These are phyloP conservation scores for Trifolium dubium DNA, from an alignment of 306 rosid species.

Conservation along the genomic window DNA sequence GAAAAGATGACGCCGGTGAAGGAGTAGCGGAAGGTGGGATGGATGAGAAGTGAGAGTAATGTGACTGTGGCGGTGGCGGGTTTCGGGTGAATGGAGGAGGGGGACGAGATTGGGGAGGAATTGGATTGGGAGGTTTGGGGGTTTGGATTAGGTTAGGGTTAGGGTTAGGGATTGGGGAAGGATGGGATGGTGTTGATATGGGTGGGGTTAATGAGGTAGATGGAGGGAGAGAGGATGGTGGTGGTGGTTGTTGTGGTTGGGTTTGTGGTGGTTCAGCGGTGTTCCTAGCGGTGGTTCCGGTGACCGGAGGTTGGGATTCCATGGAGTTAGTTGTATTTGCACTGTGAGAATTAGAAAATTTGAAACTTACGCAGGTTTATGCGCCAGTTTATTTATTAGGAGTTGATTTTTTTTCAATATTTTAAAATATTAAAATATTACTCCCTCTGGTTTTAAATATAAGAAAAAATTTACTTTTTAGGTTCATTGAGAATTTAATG, in stretches of 20 bases:
- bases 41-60: conserved; percentile 57
- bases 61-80: conserved; percentile 44
- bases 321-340: conserved; percentile 17
- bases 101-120: conserved; percentile 58
- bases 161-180: conserved; percentile 47
- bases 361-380: not conserved
- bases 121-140: conserved; percentile 49
- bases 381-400: not conserved
- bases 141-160: conserved; percentile 48
- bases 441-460: no score
- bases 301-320: conserved; percentile 55
- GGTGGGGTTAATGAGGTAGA: conserved; percentile 49
- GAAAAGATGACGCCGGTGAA: conserved; percentile 46
- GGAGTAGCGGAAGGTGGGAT: conserved; percentile 54
- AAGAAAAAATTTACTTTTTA: no score
- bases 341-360: not conserved
- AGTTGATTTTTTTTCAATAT: no score
- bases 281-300: conserved; percentile 38
- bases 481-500: no score
- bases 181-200: conserved; percentile 37
- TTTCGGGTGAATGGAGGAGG: conserved; percentile 59
- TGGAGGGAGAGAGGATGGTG: conserved; percentile 36
- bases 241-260: conserved; percentile 28
- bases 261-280: conserved; percentile 44
- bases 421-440: no score